A percentile compares a stretch with the other conserved stretches of the same genome.
Evolutionary conservation across 225 moss, liverwort and hornwort species (phyloP).

Genomic region (Pseudisothecium myosuroides): DNA sequence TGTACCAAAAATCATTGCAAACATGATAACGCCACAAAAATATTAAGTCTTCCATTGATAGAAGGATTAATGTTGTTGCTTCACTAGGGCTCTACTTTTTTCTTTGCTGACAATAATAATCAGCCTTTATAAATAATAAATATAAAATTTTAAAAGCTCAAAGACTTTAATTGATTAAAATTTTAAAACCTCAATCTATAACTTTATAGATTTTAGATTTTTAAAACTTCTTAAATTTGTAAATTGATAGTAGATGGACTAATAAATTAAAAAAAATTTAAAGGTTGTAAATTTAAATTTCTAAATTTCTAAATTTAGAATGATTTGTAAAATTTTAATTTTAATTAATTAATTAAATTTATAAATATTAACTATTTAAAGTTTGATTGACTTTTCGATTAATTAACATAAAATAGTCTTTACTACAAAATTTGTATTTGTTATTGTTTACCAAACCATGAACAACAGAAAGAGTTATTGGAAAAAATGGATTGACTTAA

Average conservation of each 20-base stretch:
- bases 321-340: neutral
- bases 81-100: accelerated
- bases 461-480: neutral
- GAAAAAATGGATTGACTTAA: neutral
- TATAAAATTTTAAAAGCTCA: accelerated
- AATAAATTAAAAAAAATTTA: too few relatives aligned
- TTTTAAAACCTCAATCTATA: neutral
- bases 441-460: neutral
- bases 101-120: neutral
- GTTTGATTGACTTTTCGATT: too few relatives aligned
- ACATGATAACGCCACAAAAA: accelerated
- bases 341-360: neutral
- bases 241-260: neutral
- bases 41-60: accelerated
- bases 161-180: neutral
- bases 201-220: neutral
- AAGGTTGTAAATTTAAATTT: neutral
- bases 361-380: neutral
- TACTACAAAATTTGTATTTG: neutral
- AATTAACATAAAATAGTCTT: neutral
- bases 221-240: accelerated
- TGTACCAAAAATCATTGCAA: neutral
- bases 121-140: neutral
- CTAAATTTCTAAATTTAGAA: neutral
- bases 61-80: neutral